A percentile compares a stretch with the other conserved stretches of the same genome.
Conservation (phyloP, 441 rosid species). For the Pelargonium citronellum region DNA sequence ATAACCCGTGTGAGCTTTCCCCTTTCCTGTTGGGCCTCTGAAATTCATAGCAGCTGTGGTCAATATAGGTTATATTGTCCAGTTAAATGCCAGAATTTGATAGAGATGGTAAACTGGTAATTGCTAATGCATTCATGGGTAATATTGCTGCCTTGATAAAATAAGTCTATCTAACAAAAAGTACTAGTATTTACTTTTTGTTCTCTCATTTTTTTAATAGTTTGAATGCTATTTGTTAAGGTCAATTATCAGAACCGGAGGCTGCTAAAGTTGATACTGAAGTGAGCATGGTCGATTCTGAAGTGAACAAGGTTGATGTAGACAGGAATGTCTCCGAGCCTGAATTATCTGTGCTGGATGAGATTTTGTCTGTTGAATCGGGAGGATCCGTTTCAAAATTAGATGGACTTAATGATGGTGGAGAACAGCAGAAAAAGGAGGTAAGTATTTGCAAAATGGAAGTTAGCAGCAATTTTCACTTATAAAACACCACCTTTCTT, state of each 20-base stretch:
- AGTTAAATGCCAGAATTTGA: background rate
- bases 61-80: background rate
- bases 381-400: constrained; percentile 34
- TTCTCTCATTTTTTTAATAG: constrained; percentile 11
- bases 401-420: constrained; percentile 30
- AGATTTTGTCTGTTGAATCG: constrained; percentile 59
- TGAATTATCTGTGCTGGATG: constrained; percentile 60
- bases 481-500: constrained; percentile 12
- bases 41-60: background rate
- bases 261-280: constrained; percentile 38
- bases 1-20: constrained; percentile 13
- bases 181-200: background rate
- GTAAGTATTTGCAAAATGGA: constrained; percentile 28
- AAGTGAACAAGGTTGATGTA: constrained; percentile 28
- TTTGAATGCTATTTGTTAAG: constrained; percentile 26
- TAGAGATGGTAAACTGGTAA: background rate
- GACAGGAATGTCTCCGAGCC: constrained; percentile 29
- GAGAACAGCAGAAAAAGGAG: constrained; percentile 48
- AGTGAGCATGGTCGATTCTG: constrained; percentile 32
- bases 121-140: background rate
- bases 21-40: background rate
- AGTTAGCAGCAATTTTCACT: constrained; percentile 8
- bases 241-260: constrained; percentile 43
- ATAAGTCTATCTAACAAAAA: constrained; percentile 1
- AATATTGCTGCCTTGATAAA: constrained; percentile 1